A percentile compares a stretch with the other conserved stretches of the same genome.
Evolutionary conservation across 441 rosid species (phyloP).

Genomic region (Eutrema salsugineum): DNA sequence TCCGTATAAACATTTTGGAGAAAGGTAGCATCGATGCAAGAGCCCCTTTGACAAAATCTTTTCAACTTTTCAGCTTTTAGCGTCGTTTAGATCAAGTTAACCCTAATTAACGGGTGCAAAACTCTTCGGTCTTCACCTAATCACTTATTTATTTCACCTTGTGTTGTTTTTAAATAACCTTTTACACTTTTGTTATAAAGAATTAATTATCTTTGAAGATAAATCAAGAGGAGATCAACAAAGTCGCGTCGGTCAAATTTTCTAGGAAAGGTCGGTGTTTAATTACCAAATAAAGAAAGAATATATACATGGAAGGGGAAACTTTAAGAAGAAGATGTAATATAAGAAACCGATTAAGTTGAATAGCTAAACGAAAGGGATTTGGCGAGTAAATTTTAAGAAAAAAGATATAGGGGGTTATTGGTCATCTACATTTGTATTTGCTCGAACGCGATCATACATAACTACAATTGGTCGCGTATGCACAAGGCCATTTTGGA

Average conservation of each 20-base stretch:
- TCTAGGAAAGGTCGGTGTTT: constrained; percentile 14
- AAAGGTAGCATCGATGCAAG: constrained; percentile 1
- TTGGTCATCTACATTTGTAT: too few relatives aligned
- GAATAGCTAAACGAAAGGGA: background rate
- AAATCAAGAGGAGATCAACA: background rate
- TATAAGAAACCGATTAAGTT: background rate
- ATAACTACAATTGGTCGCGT: background rate
- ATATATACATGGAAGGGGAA: background rate
- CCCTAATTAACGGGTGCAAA: constrained; percentile 19
- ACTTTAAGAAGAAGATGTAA: background rate
- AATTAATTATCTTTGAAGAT: background rate
- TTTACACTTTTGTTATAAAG: background rate
- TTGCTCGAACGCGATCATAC: background rate
- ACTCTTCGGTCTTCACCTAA: background rate
- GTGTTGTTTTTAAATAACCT: too few relatives aligned
- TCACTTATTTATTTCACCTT: background rate
- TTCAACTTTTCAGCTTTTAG: background rate
- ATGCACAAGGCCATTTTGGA: background rate
- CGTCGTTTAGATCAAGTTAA: constrained; percentile 1
- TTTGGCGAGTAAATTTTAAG: too few relatives aligned
- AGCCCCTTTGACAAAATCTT: background rate
- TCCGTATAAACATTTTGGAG: background rate
- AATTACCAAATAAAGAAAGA: constrained; percentile 10
- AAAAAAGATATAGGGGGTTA: too few relatives aligned
- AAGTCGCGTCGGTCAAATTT: background rate